Evolutionary conservation across 2,329 filamentous ascomycete species (phyloP), one percentile per base, ranked within the genome.

Genomic region (Scorias spongiosa): DNA sequence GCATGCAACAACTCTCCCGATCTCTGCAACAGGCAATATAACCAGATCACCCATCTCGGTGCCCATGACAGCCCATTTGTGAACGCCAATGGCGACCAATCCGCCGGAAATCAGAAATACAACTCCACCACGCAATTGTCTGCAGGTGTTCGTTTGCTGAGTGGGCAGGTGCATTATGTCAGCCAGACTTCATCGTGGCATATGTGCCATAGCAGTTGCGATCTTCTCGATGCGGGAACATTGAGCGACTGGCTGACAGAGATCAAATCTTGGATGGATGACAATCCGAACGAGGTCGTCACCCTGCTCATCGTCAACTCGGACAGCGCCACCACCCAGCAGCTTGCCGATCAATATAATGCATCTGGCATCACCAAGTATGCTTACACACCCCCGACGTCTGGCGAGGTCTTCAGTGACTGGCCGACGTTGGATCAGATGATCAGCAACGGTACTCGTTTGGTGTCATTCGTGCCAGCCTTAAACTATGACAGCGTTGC

Each of bases 1-100:
- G 76, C 78, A 29, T 91, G 85, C 73, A 91, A 91, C 66, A 89
- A 89, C 68, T 86, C 81, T 1, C 81, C 83, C 0, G 66, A 70
- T 38, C 73, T 91, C 36, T 91, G 85, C 68, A 67, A 65, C 48
- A 76, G 75, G 49, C 65, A 74, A 14, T 91, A 91, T 67, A 79
- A 77, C 64, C 76, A 81, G 51, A 74, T 91, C 53, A 88, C 84
- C 2, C 74, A 88, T 60, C 75, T 89, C 56, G 83, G 83, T 17
- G 81, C 81, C 14, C 84, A 88, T 64, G 74, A 87, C 63, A 78
- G 75, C 48, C 70, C 82, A 10, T 88, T 87, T 58, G 61, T 87
- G 38, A 71, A 81, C 41, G 78, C 85, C 54, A 60, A 65, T 20
- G 71, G 70, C 44, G 81, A 76, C 1, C 66, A 64, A 47, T 61